Base-by-base conservation (phyloP, 192 early-diverging fungal genomes). In the Backusella circina region DNA sequence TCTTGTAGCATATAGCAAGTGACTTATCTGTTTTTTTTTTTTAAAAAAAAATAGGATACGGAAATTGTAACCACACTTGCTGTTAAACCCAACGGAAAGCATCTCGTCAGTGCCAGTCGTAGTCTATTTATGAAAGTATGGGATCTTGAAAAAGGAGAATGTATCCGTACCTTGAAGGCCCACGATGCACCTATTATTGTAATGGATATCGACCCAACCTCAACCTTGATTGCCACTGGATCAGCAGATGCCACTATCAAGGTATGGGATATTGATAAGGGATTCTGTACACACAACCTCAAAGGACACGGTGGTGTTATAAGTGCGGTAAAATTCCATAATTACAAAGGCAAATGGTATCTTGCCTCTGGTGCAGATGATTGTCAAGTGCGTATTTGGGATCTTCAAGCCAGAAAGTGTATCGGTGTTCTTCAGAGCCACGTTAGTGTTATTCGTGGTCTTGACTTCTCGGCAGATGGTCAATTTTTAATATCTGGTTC, bases 221-320 rank as follows among this genome's bases (percentile, higher is more conserved):
- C 96, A 0, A 95, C 96, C 0, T 79, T 99, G 30, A 94, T 98
- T 7, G 98, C 98, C 10, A 98, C 96, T 2, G 98, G 97, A 41
- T 96, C 95, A 15, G 96, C 98, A 1, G 98, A 99, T 81, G 91
- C 90, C 72, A 95, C 94, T 12, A 91, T 99, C 64, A 95, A 94
- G 71, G 93, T 98, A 10, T 99, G 97, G 97, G 96, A 99, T 82
- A 93, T 96, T 73, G 93, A 92, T 67, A 86, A 90, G 65, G 96
- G 95, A 23, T 96, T 88, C 84, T 95, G 94, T 77, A 98, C 98
- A 70, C 98, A 99, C 79, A 95, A 94, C 79, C 95, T 99, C 77
- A 90, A 90, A 68, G 97, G 97, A 64, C 98, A 99, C 68, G 85
- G 90, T 39, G 97, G 96, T 18, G 88, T 98, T 10, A 84, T 99